Base-by-base conservation (phyloP, 305 asterid genomes). In the Euphrasia arctica region DNA sequence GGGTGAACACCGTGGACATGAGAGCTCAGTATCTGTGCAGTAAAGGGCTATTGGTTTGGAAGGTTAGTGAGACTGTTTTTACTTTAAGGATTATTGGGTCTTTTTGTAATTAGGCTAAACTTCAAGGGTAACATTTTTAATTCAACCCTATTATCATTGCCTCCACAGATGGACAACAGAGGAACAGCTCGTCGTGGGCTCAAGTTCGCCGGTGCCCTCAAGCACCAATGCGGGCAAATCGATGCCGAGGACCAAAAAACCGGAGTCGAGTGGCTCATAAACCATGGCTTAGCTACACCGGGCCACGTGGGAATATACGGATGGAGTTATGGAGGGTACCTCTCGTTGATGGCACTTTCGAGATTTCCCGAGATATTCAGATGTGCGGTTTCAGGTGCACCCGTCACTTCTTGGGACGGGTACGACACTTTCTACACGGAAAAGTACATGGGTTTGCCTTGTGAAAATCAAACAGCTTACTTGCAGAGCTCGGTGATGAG, bases 291-390 rank as follows among this genome's bases (percentile, higher is more conserved):
- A 61, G 88, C 95, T 6, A 72, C 74, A 66, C 66, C 60, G 7
- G 91, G 85, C 15, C 93, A 82, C 67, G 72, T 91, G 6, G 98
- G 98, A 57, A 13, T 91, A 39, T 89, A 82, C 9, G 98, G 98
- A 2, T 89, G 97, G 98, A 89, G 98, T 71, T 91, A 91, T 0
- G 98, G 98, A 14, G 98, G 98, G 67, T 91, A 91, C 63, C 95
- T 89, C 54, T 89, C 98, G 5, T 88, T 96, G 47, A 91, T 91
- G 79, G 49, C 82, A 18, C 81, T 91, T 31, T 79, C 82, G 48
- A 87, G 76, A 67, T 89, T 82, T 60, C 98, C 98, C 0, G 78
- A 82, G 41, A 75, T 79, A 63, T 89, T 89, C 66, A 65, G 52
- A 55, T 89, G 97, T 67, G 95, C 98, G 0, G 83, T 91, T 42